Conservation (phyloP, 2,329 filamentous ascomycete genomes). For the Conoideocrella luteorostrata region DNA sequence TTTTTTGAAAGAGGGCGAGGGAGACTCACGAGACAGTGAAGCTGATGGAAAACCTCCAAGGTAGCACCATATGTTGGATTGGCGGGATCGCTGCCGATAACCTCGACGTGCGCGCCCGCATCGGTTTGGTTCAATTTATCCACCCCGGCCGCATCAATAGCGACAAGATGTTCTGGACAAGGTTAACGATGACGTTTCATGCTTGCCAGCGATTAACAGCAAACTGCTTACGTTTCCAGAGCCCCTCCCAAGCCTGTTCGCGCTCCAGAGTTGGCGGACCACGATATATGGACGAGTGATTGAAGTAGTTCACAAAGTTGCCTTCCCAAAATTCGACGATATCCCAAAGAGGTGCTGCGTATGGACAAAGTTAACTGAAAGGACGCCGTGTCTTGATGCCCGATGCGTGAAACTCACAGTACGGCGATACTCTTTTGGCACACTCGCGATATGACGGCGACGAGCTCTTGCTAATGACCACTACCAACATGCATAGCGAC, state of each 20-base stretch:
- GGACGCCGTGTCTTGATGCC: too few species aligned
- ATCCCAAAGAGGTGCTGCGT: neutral
- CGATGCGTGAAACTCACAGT: neutral
- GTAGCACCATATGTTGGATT: neutral
- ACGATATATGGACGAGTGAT: slow-evolving; percentile 4
- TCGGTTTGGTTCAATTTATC: too few species aligned
- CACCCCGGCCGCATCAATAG: too few species aligned
- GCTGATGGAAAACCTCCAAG: neutral
- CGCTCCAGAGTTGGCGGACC: slow-evolving; percentile 1
- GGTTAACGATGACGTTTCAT: too few species aligned
- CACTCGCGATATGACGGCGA: neutral
- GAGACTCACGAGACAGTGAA: neutral
- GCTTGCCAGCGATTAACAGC: neutral
- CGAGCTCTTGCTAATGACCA: too few species aligned
- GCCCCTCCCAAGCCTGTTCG: neutral
- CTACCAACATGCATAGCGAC: too few species aligned
- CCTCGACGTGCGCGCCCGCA: too few species aligned
- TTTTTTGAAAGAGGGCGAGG: neutral
- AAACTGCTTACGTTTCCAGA: neutral
- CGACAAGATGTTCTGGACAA: neutral
- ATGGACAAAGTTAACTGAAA: neutral
- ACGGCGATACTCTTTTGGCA: neutral
- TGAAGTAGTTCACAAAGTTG: slow-evolving; percentile 4
- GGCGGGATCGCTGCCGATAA: neutral
- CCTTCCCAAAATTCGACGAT: slow-evolving; percentile 4